phyloP scores from a whole-genome alignment of 2,329 filamentous ascomycete species.

The Lasiodiplodia hormozganensis region DNA sequence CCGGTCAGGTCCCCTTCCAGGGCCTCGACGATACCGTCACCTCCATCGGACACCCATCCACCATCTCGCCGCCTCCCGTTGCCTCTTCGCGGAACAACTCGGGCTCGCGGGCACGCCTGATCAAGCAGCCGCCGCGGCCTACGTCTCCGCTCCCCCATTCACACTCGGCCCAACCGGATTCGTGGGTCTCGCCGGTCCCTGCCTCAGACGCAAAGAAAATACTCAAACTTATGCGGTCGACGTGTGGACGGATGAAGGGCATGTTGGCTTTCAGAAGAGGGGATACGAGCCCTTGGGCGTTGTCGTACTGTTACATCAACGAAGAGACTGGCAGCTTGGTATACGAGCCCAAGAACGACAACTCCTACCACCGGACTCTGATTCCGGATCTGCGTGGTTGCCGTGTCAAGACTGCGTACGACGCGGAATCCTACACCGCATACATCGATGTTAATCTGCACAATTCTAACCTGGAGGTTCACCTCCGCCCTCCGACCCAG shows the following conservation, averaged over 20 bases:
- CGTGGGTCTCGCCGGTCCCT: slow-evolving; percentile 51
- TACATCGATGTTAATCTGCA: slow-evolving; percentile 61
- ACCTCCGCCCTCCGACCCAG: slow-evolving; percentile 68
- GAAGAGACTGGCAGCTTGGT: slow-evolving; percentile 77
- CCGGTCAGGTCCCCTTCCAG: slow-evolving; percentile 61
- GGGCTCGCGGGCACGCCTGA: slow-evolving; percentile 37
- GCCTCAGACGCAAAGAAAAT: slow-evolving; percentile 75
- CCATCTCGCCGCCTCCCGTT: slow-evolving; percentile 42
- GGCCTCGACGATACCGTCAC: slow-evolving; percentile 49
- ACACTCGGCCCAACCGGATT: slow-evolving; percentile 39
- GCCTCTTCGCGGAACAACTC: slow-evolving; percentile 40
- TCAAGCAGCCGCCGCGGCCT: slow-evolving; percentile 39
- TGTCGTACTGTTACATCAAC: slow-evolving; percentile 79
- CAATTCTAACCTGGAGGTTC: slow-evolving; percentile 64
- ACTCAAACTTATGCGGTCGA: slow-evolving; percentile 75
- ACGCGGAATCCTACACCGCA: slow-evolving; percentile 55
- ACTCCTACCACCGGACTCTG: slow-evolving; percentile 69
- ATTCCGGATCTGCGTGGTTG: slow-evolving; percentile 79
- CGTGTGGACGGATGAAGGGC: slow-evolving; percentile 81
- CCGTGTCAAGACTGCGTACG: slow-evolving; percentile 63
- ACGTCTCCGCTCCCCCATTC: slow-evolving; percentile 41
- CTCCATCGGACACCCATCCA: slow-evolving; percentile 51
- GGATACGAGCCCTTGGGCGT: slow-evolving; percentile 67
- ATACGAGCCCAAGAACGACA: slow-evolving; percentile 73
- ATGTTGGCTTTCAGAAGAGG: slow-evolving; percentile 75